A percentile compares a stretch with the other conserved stretches of the same genome.
phyloP scores from a whole-genome alignment of 1,284 basidiomycete genomes.

The Sphaerobolus stellatus region DNA sequence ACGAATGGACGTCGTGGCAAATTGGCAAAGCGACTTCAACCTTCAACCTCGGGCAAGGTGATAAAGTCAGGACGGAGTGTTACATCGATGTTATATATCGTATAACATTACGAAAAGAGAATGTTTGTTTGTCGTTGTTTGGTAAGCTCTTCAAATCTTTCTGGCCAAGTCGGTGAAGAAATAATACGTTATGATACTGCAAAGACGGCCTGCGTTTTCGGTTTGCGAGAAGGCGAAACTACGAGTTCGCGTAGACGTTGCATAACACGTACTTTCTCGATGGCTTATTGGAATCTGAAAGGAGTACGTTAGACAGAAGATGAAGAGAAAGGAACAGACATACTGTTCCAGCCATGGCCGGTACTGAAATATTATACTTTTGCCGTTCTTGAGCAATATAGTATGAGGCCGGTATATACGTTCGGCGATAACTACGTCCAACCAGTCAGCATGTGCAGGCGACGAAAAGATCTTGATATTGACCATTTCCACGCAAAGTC shows the following conservation, averaged over 20 bases:
- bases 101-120: no score
- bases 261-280: constrained; percentile 95
- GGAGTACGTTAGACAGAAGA: constrained; percentile 10
- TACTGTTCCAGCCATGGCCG: constrained; percentile 95
- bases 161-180: no score
- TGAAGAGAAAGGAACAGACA: no score
- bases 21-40: no score
- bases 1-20: no score
- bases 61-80: no score
- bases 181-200: no score
- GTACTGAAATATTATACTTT: constrained; percentile 97
- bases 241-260: constrained; percentile 89
- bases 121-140: no score
- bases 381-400: constrained; percentile 97
- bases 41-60: no score
- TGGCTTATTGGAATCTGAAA: constrained; percentile 90
- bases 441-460: not conserved
- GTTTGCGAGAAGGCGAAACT: constrained; percentile 97
- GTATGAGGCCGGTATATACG: constrained; percentile 88
- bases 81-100: no score
- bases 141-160: no score
- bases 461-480: constrained; percentile 25
- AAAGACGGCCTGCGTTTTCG: constrained; percentile 73
- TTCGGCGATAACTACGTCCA: constrained; percentile 76
- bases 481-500: constrained; percentile 97